phyloP scores from a whole-genome alignment of 1,139 yeast genomes.

The Taphrina communis region DNA sequence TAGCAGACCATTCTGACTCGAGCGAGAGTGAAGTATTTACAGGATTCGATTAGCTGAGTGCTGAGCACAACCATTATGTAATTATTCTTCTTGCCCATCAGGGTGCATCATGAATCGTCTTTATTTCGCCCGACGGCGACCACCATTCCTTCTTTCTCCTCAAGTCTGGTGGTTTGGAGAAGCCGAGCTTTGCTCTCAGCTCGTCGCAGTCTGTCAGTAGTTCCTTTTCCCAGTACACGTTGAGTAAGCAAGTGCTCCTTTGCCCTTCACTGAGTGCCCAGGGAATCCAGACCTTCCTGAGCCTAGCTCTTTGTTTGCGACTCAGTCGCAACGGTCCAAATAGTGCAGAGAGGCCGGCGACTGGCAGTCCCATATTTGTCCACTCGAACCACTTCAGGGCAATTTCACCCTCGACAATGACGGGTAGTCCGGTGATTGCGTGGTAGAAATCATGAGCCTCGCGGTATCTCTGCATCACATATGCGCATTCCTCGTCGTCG shows the following conservation, averaged over 20 bases:
- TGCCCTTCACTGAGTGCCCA: slow-evolving; percentile 86
- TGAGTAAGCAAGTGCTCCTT: slow-evolving; percentile 74
- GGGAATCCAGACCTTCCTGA: slow-evolving; percentile 71
- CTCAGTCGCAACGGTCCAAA: slow-evolving; percentile 82
- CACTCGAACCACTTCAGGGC: slow-evolving; percentile 83
- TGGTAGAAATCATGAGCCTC: slow-evolving; percentile 98
- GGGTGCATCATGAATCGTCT: slow-evolving; percentile 24
- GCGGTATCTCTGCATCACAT: slow-evolving; percentile 86
- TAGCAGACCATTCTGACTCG: background rate
- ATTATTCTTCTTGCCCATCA: background rate
- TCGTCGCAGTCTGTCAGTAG: slow-evolving; percentile 75
- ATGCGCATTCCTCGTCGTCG: slow-evolving; percentile 89
- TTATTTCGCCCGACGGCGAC: slow-evolving; percentile 35
- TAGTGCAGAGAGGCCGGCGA: slow-evolving; percentile 91
- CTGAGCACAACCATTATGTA: too few species aligned
- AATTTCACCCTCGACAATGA: slow-evolving; percentile 92
- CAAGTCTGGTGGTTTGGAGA: slow-evolving; percentile 41
- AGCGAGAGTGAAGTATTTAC: slow-evolving; percentile 12
- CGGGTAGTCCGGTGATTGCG: slow-evolving; percentile 87
- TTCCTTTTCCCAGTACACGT: slow-evolving; percentile 91
- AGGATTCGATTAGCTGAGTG: slow-evolving; percentile 18
- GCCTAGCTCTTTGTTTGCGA: slow-evolving; percentile 59
- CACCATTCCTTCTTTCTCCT: slow-evolving; percentile 37
- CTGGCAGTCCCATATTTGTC: slow-evolving; percentile 90
- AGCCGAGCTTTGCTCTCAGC: slow-evolving; percentile 56